A percentile compares a stretch with the other conserved stretches of the same genome.
Evolutionary conservation across 1,284 basidiomycete genomes (phyloP).

Genomic region (Xerocomus nothofagi): DNA sequence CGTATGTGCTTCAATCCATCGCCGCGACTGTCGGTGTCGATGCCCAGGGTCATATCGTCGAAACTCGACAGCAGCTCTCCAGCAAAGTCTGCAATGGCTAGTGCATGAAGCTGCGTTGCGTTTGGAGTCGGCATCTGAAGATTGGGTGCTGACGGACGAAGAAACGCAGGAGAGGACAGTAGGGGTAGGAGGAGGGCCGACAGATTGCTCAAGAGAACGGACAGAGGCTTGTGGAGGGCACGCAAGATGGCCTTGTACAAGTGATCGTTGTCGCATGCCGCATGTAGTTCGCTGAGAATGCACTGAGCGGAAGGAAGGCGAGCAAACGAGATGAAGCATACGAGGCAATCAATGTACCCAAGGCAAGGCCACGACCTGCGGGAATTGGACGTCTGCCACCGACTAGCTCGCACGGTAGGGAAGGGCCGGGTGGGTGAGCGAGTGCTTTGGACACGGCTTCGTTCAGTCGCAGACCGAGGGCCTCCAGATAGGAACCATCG

Average conservation of each 20-base stretch:
- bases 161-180: constrained; percentile 63
- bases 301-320: constrained; percentile 7
- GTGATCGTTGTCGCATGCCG: constrained; percentile 59
- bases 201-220: constrained; percentile 68
- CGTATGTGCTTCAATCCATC: constrained; percentile 66
- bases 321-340: constrained; percentile 39
- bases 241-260: constrained; percentile 69
- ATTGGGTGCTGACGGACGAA: constrained; percentile 50
- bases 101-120: constrained; percentile 67
- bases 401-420: constrained; percentile 49
- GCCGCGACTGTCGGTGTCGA: constrained; percentile 57
- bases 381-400: constrained; percentile 69
- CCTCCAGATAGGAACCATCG: constrained; percentile 76
- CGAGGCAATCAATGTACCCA: constrained; percentile 69
- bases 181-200: constrained; percentile 65
- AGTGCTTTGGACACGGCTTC: constrained; percentile 79
- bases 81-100: constrained; percentile 64
- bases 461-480: constrained; percentile 70
- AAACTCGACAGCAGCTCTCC: constrained; percentile 71
- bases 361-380: constrained; percentile 59
- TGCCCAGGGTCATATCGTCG: constrained; percentile 60
- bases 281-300: constrained; percentile 61
- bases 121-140: constrained; percentile 54
- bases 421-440: constrained; percentile 57
- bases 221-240: constrained; percentile 70